These are phyloP conservation scores for Cryphonectria japonica DNA, from an alignment of 2,329 filamentous ascomycete genomes.

Conservation along the genomic window DNA sequence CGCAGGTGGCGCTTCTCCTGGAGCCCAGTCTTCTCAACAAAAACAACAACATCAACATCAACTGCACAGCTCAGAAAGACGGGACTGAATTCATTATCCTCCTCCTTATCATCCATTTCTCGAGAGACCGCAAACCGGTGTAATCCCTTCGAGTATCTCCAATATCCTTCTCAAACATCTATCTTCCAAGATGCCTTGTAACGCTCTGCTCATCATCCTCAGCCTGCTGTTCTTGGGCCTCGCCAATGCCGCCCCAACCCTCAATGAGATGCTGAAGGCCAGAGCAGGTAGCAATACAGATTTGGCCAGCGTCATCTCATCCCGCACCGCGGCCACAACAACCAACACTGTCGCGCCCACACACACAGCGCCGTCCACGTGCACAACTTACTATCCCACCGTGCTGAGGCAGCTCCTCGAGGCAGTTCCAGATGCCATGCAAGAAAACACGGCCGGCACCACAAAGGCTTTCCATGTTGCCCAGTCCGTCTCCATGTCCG, in stretches of 20 bases:
- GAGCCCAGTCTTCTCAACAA: background rate
- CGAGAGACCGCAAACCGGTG: background rate
- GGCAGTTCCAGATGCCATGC: slow-evolving; percentile 18
- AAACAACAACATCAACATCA: slow-evolving; percentile 9
- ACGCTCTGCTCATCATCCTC: slow-evolving; percentile 11
- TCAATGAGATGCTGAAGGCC: background rate
- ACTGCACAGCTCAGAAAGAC: background rate
- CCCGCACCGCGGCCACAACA: background rate
- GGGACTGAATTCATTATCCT: background rate
- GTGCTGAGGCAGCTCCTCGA: slow-evolving; percentile 26
- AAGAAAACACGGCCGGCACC: slow-evolving; percentile 22
- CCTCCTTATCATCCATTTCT: background rate
- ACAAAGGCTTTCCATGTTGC: slow-evolving; percentile 23
- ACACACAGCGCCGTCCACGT: slow-evolving; percentile 24
- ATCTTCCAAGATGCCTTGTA: slow-evolving; percentile 20
- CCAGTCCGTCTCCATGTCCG: slow-evolving; percentile 26
- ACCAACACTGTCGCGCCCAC: slow-evolving; percentile 19
- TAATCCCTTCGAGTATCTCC: background rate
- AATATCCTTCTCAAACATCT: background rate
- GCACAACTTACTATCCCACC: slow-evolving; percentile 27
- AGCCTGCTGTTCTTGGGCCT: slow-evolving; percentile 17
- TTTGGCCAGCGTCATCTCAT: background rate
- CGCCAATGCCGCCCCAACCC: slow-evolving; percentile 13
- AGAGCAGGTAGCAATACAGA: background rate
- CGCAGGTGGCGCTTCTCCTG: background rate